A percentile compares a stretch with the other conserved stretches of the same genome.
These are phyloP conservation scores for Galerina sulciceps DNA, from an alignment of 768 basidiomycete species.

Conservation along the genomic window DNA sequence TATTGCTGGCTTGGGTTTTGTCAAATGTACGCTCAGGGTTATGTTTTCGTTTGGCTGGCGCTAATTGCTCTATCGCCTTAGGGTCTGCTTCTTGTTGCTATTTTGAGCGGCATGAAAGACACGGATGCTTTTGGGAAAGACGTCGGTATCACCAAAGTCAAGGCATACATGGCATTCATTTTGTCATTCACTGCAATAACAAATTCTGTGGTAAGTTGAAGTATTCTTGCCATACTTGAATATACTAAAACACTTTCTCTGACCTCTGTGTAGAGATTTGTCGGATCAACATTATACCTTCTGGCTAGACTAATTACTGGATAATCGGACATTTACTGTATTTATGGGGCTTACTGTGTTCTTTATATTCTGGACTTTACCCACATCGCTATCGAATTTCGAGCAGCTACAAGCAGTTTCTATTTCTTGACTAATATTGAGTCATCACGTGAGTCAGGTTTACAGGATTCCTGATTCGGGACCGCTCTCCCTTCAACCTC, in stretches of 20 bases:
- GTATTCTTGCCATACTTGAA: neutral
- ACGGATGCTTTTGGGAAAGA: conserved; percentile 62
- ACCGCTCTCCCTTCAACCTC: neutral
- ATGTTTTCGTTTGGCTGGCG: neutral
- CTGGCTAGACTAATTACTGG: conserved; percentile 36
- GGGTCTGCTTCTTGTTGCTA: conserved; percentile 71
- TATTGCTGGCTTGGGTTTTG: conserved; percentile 79
- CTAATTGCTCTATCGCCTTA: conserved; percentile 27
- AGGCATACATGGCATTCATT: conserved; percentile 80
- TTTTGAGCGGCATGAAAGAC: conserved; percentile 62
- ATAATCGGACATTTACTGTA: conserved; percentile 7
- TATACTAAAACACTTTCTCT: neutral
- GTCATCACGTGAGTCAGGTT: conserved; percentile 17
- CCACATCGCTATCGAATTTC: neutral
- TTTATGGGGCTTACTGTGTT: neutral
- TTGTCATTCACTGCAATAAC: conserved; percentile 82
- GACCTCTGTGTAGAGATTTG: conserved; percentile 27
- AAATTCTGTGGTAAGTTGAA: conserved; percentile 55
- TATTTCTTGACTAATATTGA: no score
- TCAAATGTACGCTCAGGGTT: conserved; percentile 61
- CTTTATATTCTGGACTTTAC: neutral
- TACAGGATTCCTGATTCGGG: conserved; percentile 4
- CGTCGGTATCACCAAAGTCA: conserved; percentile 57
- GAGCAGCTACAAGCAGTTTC: no score
- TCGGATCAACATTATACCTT: conserved; percentile 36